These are phyloP conservation scores for Colletotrichum sp. DNA, from an alignment of 2,329 filamentous ascomycete genomes.

Conservation along the genomic window DNA sequence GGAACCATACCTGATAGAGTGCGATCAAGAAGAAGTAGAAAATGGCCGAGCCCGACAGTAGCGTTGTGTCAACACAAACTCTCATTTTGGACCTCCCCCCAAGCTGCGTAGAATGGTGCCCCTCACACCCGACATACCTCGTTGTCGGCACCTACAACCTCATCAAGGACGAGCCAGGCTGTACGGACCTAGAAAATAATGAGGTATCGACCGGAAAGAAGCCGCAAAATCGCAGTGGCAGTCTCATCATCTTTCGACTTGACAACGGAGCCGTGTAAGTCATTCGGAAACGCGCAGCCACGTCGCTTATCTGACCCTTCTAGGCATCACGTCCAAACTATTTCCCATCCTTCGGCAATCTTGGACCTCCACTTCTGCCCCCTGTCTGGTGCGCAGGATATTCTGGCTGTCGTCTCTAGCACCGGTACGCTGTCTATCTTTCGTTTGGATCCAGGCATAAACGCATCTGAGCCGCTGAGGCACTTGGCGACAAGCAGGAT, in stretches of 20 bases:
- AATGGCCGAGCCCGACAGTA: not conserved
- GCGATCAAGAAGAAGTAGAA: not conserved
- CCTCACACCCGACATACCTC: constrained; percentile 65
- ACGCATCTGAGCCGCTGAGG: constrained; percentile 36
- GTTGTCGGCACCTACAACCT: constrained; percentile 87
- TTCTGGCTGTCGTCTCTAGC: constrained; percentile 79
- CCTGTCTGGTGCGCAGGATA: constrained; percentile 42
- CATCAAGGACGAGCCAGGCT: constrained; percentile 46
- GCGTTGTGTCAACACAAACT: constrained; percentile 49
- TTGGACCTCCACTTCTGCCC: constrained; percentile 85
- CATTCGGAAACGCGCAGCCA: not conserved
- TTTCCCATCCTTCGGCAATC: constrained; percentile 72
- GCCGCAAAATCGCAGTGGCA: constrained; percentile 72
- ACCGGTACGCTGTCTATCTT: constrained; percentile 74
- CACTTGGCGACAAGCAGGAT: constrained; percentile 50
- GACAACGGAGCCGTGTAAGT: constrained; percentile 60
- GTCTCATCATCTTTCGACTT: constrained; percentile 69
- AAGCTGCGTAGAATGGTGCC: constrained; percentile 79
- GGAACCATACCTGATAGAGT: not conserved
- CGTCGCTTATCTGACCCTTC: not conserved
- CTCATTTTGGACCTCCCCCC: constrained; percentile 69
- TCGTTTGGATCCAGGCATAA: constrained; percentile 46
- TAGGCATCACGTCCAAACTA: constrained; percentile 62
- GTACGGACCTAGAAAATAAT: not conserved
- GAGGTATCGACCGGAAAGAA: constrained; percentile 29